phyloP scores from a whole-genome alignment of 176 grass and related monocot genomes.

The Sorghum bicolor region DNA sequence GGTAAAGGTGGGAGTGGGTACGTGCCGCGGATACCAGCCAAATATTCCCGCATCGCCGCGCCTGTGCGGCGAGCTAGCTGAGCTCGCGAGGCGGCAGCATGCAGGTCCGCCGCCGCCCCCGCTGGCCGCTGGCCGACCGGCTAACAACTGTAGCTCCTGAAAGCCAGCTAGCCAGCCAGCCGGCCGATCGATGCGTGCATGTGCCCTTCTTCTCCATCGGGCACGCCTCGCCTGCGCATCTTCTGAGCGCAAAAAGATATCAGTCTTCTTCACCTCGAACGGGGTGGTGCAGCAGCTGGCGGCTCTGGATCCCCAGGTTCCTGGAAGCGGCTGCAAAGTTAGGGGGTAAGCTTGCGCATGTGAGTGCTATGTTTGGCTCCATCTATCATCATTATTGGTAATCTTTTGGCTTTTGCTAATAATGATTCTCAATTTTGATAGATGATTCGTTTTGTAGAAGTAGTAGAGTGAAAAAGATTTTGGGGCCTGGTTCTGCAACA shows the following conservation, averaged over 20 bases:
- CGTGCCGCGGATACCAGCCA: too few relatives aligned
- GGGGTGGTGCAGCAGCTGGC: background rate
- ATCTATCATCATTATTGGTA: background rate
- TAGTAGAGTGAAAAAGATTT: background rate
- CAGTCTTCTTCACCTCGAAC: background rate
- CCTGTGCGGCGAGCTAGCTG: too few relatives aligned
- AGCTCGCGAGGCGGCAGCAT: background rate
- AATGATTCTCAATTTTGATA: background rate
- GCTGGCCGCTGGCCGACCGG: too few relatives aligned
- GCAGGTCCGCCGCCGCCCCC: too few relatives aligned
- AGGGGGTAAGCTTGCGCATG: background rate
- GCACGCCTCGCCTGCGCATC: constrained; percentile 43
- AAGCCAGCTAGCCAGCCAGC: background rate
- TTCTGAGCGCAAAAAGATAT: background rate
- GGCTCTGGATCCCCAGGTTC: background rate
- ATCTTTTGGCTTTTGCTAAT: background rate
- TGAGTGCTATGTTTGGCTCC: background rate
- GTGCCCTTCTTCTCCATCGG: constrained; percentile 55
- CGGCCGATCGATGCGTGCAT: constrained; percentile 28
- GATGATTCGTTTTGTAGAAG: background rate
- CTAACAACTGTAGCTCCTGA: background rate
- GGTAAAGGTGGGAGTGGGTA: too few relatives aligned
- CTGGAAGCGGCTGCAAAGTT: background rate
- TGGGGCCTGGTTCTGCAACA: background rate
- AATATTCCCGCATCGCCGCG: too few relatives aligned